Evolutionary conservation across 2,329 filamentous ascomycete genomes (phyloP), one percentile per base, ranked within the genome.

Genomic region (Zymoseptoria brevis): DNA sequence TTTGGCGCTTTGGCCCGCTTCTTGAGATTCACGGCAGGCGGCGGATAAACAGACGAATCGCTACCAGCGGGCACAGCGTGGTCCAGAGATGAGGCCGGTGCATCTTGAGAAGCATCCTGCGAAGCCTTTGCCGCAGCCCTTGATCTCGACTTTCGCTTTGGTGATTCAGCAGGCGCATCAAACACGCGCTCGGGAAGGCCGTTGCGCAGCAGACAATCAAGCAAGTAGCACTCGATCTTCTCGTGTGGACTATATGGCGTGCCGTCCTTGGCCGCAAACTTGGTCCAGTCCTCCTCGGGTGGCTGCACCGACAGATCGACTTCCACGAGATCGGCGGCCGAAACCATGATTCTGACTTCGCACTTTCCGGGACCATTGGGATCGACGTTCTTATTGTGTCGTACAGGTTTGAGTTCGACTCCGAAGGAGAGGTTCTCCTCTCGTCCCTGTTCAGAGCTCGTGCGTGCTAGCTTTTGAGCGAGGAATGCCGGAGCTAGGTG

Each of bases 401-500:
- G 61, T 24, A 64, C 69, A 3, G 70, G 72, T 11, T 67, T 68
- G 4, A 76, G 29, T 41, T 66, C 63, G 35, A 77, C 70, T 0
- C 62, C 60, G 53, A 71, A 73, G 0, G 66, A 35, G 5, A 70
- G 53, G 35, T 69, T 69, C 29, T 64, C 61, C 9, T 55, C 19
- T n/a, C 57, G 53, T 19, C 64, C 62, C 4, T 63, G 64, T 0
- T 65, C 57, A 1, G 58, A 56, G 1, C 29, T 45, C 41, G 62
- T 58, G 1, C 60, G 52, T 1, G 72, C 59, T 5, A 67, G 61
- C 19, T 60, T 56, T 41, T 66, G 66, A 2, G 68, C 67, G 13
- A 78, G 67, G 4, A 77, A 67, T 0, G 76, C 60, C 0, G 75
- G 73, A 0, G 65, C 69, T 13, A 78, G 61, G 61, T 75, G 72